Base-by-base conservation (phyloP, 2,329 filamentous ascomycete species). In the Lecanoromycetidae sp. region DNA sequence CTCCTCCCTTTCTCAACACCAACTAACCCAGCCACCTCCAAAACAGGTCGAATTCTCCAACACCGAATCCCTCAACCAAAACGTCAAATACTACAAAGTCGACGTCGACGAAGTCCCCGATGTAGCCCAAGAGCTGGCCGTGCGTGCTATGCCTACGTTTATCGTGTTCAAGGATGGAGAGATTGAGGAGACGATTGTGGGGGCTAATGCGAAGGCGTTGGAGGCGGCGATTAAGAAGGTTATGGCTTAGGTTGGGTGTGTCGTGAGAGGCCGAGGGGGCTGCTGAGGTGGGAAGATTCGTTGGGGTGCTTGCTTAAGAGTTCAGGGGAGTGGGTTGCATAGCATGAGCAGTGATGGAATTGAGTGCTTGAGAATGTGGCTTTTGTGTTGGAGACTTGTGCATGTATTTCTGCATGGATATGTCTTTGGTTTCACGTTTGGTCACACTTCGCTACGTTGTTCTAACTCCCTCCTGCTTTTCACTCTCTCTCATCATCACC, bases 111-210 rank as follows among this genome's bases (percentile, higher is more conserved):
- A 87, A 55, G 70, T 90, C 33, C 71, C 80, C 56, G 79, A 84
- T 1, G 75, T 94, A 41, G 79, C 84, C 26, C 74, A 81, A 59
- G 79, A 91, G 62, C 79, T 91, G 54, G 78, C 77, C 54, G 77
- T 96, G 64, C 79, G 84, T 57, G 87, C 88, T 63, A 94, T 96
- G 87, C 88, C 90, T 47, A 93, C 87, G 23, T 94, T 96, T 71
- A 60, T 84, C 48, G 65, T 93, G 60, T 94, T 87, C 77, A 84
- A 87, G 75, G 66, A 80, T 57, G 87, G 84, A 55, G 64, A 85
- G 64, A 82, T 84, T 72, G 66, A 79, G 29, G 71, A 68, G 35
- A 81, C 86, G 67, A 68, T 94, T 49, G 77, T 91, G 23, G 88
- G 88, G 53, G 87, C 87, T 58, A 87, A 87, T 69, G 81, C 81